Evolutionary conservation across 805 yeast genomes (phyloP), one percentile per base, ranked within the genome.

Genomic region (Yarrowia alimentaria): DNA sequence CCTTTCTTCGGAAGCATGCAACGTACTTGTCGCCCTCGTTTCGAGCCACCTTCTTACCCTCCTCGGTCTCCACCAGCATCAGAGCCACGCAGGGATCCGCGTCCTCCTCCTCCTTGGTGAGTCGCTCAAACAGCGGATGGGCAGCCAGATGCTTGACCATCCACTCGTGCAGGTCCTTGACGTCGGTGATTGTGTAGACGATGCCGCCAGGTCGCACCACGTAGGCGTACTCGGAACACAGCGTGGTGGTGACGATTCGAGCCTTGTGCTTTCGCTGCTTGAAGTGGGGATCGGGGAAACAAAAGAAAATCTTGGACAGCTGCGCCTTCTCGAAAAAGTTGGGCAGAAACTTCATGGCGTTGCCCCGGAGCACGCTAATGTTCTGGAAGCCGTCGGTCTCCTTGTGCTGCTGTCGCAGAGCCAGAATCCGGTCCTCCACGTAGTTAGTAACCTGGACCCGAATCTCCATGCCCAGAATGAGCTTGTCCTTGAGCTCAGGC

Each of bases 211-310:
- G 94, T 59, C 74, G 79, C 59, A 93, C 72, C 6, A 84, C 93
- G 63, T 79, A 93, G 3, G 99, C 98, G 64, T 93, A 93, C 67
- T 93, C 99, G 21, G 91, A 77, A 51, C 89, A 73, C 55, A 93
- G 71, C 2, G 98, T 91, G 57, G 81, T 83, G 51, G 99, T 90
- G 57, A 93, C 79, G 62, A 93, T 93, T 71, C 99, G 77, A 6
- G 97, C 97, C 74, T 93, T 93, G 69, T 93, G 99, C 65, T 93
- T 93, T 63, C 98, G 77, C 68, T 88, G 95, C 66, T 93, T 93
- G 74, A 93, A 93, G 67, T 93, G 99, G 6, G 99, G 99, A 68
- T 93, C 99, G n/a, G 99, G 99, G 77, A 93, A 93, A 67, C 99
- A 93, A 72, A 93, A 93, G 70, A 93, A 93, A 78, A 93, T 86